phyloP scores from a whole-genome alignment of 1,284 basidiomycete species.

The Trichosporon ovoides region DNA sequence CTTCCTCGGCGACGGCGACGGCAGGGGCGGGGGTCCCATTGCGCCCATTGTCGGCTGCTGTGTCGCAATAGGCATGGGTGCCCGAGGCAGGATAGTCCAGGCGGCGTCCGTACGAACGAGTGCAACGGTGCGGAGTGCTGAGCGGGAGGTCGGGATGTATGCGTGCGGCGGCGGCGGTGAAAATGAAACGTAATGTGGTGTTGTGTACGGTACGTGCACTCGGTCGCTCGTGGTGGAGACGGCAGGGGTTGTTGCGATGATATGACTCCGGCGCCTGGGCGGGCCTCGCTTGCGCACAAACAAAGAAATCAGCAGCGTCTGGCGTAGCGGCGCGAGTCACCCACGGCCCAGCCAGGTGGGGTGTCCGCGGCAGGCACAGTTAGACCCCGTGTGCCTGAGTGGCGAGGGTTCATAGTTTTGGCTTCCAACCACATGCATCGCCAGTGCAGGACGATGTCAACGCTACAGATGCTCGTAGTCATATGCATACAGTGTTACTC shows the following conservation, averaged over 20 bases:
- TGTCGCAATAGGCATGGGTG: background rate
- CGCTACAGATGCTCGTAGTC: background rate
- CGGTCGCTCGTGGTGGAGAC: too few relatives aligned
- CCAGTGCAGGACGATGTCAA: too few relatives aligned
- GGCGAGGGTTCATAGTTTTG: background rate
- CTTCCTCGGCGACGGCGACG: conserved; percentile 1
- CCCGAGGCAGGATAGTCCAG: background rate
- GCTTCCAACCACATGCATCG: background rate
- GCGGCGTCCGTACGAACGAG: too few relatives aligned
- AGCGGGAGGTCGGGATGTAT: too few relatives aligned
- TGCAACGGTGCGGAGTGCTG: too few relatives aligned
- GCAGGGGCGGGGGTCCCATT: background rate
- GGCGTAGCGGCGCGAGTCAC: background rate
- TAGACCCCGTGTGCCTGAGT: background rate
- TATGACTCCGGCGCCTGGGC: background rate
- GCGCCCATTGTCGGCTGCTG: background rate
- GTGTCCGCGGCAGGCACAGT: background rate
- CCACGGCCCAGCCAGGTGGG: background rate
- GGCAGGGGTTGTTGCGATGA: background rate
- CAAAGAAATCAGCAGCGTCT: conserved; percentile 4
- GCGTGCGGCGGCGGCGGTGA: too few relatives aligned
- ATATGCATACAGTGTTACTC: conserved; percentile 8
- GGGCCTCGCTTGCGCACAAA: conserved; percentile 3
- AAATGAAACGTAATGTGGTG: too few relatives aligned
- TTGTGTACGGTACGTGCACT: too few relatives aligned